A percentile compares a stretch with the other conserved stretches of the same genome.
Conservation (phyloP, 129 eudicot species). For the Erigeron canadensis region DNA sequence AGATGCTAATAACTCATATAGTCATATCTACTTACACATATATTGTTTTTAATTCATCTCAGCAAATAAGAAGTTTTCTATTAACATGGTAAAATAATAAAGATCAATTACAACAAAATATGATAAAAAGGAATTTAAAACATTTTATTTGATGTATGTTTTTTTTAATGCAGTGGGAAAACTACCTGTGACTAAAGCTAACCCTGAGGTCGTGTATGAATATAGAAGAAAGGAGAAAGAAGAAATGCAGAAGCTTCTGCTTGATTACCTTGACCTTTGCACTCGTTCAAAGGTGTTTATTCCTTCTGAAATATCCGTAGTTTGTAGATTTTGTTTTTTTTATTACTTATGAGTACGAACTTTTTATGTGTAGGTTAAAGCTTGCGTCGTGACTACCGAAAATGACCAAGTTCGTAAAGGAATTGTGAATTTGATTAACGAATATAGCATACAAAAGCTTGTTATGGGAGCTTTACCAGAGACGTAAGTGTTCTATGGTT, state of each 20-base stretch:
- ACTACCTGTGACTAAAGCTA: conserved; percentile 75
- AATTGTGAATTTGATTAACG: conserved; percentile 54
- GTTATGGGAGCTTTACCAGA: conserved; percentile 68
- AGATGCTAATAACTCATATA: neutral
- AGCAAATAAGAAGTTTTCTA: conserved; percentile 1
- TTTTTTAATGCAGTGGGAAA: conserved; percentile 71
- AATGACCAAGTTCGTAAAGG: conserved; percentile 60
- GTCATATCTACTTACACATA: neutral
- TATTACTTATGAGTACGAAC: neutral
- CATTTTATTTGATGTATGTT: conserved; percentile 10
- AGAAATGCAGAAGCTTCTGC: conserved; percentile 48
- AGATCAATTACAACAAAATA: neutral
- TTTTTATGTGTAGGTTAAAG: conserved; percentile 54
- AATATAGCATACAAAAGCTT: conserved; percentile 57
- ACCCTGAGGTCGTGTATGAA: conserved; percentile 58
- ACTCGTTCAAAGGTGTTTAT: conserved; percentile 47
- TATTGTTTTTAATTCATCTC: neutral
- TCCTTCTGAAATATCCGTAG: neutral
- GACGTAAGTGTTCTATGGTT: conserved; percentile 40
- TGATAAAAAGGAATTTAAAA: neutral
- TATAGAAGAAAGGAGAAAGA: conserved; percentile 65
- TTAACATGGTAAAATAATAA: neutral
- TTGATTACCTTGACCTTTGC: conserved; percentile 54
- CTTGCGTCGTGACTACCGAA: conserved; percentile 51
- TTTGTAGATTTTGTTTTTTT: neutral